These are phyloP conservation scores for Asterophora lycoperdoides DNA, from an alignment of 768 basidiomycete genomes.

Conservation along the genomic window DNA sequence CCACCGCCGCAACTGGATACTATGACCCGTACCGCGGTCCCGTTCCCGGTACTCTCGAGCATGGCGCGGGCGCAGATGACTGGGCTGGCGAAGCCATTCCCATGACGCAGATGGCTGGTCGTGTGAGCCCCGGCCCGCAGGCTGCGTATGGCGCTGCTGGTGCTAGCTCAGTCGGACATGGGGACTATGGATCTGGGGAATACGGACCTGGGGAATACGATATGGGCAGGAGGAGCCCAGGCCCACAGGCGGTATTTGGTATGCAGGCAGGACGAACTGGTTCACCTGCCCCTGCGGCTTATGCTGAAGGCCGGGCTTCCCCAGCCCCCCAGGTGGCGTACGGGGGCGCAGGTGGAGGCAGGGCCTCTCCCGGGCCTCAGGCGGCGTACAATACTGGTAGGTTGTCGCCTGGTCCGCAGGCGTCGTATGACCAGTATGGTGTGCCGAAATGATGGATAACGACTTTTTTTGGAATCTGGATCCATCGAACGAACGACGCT, in stretches of 20 bases:
- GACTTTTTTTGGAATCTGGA: not conserved
- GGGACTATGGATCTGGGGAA: too few species aligned
- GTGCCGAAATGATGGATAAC: slow-evolving; percentile 4
- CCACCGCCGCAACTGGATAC: slow-evolving; percentile 43
- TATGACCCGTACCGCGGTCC: slow-evolving; percentile 83
- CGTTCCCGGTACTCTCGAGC: slow-evolving; percentile 60
- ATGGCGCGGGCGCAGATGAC: slow-evolving; percentile 32
- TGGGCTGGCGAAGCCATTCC: slow-evolving; percentile 61
- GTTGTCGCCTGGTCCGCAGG: slow-evolving; percentile 44
- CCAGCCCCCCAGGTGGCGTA: slow-evolving; percentile 33
- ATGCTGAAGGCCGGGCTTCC: slow-evolving; percentile 30
- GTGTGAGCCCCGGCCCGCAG: slow-evolving; percentile 36
- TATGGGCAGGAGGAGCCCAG: slow-evolving; percentile 34
- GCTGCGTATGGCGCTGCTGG: slow-evolving; percentile 23
- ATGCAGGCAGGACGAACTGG: slow-evolving; percentile 25
- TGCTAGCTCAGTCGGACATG: too few species aligned
- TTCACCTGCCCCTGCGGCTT: slow-evolving; percentile 47
- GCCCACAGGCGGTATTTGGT: slow-evolving; percentile 28
- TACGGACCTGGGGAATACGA: slow-evolving; percentile 25
- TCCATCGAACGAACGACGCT: slow-evolving; percentile 3
- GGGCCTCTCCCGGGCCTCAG: slow-evolving; percentile 39
- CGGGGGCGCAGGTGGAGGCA: slow-evolving; percentile 17
- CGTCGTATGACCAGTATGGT: slow-evolving; percentile 28
- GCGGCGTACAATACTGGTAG: slow-evolving; percentile 34
- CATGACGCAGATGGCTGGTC: slow-evolving; percentile 61